Evolutionary conservation across 805 yeast species (phyloP), one percentile per base, ranked within the genome.

Genomic region (Candida maris): DNA sequence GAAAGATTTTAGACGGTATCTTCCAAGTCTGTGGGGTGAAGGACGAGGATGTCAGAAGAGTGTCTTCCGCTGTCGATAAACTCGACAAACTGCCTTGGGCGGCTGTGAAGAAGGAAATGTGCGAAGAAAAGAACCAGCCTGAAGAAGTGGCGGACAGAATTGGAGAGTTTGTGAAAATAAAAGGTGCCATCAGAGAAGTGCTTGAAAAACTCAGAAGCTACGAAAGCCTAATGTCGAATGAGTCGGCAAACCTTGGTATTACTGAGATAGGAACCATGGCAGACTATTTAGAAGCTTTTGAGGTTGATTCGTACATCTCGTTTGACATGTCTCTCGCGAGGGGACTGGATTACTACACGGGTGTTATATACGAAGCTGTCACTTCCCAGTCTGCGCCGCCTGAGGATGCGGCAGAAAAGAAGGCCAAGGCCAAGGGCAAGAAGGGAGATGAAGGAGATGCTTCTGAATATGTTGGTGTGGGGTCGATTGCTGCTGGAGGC

Each of bases 401-500:
- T 38, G 65, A 67, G 27, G 79, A 81, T 57, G 93, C 93, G 6
- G 70, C 68, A 24, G 88, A 77, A 60, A 68, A 79, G 61, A 81
- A 77, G 59, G 69, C 63, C 14, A 65, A 65, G 50, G 56, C 59
- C 15, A 26, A 26, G 12, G 17, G 23, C 8, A 56, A 46, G 37
- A 51, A 40, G 62, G 55, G 44, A 27, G 85, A 74, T 13, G 91
- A 76, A 35, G 96, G 87, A 48, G 97, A 93, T 62, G 96, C 96
- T 39, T 85, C 95, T 35, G 97, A 86, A 46, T 87, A 85, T 52
- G 97, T 93, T 37, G 98, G 98, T 51, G 96, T 91, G 28, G 98
- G 98, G 23, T 93, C 98, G 5, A 88, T 93, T 55, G 96, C 96
- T 34, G 98, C 96, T 33, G 98, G 98, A 67, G 98, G 98, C 47